These are phyloP conservation scores for Apophysomyces trapeziformis DNA, from an alignment of 371 early-diverging fungal species.

Conservation along the genomic window DNA sequence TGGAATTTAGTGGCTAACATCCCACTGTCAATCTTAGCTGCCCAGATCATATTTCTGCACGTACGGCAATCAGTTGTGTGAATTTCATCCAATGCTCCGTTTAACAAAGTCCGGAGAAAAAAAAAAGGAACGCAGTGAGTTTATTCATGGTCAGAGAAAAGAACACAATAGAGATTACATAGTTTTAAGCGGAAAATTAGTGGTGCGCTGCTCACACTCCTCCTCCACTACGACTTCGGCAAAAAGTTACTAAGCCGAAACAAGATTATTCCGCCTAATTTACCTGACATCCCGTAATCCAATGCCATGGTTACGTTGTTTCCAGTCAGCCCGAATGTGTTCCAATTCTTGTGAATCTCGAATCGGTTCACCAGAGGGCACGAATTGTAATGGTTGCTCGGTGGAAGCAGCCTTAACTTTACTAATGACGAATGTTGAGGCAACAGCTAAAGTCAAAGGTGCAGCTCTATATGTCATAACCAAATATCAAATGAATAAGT, in stretches of 20 bases:
- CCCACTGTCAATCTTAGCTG: too few species aligned
- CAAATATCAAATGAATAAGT: not conserved
- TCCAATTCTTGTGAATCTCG: constrained; percentile 10
- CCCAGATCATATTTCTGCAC: too few species aligned
- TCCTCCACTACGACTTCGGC: constrained; percentile 13
- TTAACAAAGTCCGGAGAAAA: too few species aligned
- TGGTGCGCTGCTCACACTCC: constrained; percentile 9
- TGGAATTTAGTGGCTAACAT: too few species aligned
- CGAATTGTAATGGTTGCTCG: not conserved
- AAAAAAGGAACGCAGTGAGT: too few species aligned
- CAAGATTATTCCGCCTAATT: not conserved
- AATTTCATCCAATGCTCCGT: too few species aligned
- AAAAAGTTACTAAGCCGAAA: not conserved
- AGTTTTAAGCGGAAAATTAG: too few species aligned
- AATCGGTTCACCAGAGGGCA: constrained; percentile 6
- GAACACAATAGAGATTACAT: too few species aligned
- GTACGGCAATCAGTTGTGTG: too few species aligned
- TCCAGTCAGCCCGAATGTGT: constrained; percentile 9
- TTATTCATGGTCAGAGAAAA: too few species aligned
- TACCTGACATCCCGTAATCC: constrained; percentile 17
- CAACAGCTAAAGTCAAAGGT: constrained; percentile 5
- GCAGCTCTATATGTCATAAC: not conserved
- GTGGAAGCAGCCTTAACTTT: not conserved
- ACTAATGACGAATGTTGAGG: not conserved
- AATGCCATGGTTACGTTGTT: constrained; percentile 11